phyloP scores from a whole-genome alignment of 2,329 filamentous ascomycete genomes.

The Scorias spongiosa region DNA sequence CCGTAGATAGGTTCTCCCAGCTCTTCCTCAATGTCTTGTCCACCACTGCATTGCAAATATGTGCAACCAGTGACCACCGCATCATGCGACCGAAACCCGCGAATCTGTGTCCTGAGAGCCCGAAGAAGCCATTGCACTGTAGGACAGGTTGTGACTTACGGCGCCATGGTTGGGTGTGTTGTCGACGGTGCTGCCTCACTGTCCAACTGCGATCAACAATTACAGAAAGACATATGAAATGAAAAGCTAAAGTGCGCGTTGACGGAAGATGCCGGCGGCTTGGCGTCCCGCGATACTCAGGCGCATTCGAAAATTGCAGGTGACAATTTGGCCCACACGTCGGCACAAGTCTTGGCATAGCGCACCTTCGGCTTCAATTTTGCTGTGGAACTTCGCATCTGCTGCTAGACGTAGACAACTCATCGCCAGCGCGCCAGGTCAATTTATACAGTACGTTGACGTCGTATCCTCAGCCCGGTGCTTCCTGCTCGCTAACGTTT shows the following conservation, averaged over 20 bases:
- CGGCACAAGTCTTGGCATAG: neutral
- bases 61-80: too few relatives aligned
- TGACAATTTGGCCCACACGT: neutral
- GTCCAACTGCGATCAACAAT: constrained; percentile 1
- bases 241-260: neutral
- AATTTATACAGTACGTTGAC: neutral
- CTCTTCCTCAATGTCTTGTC: too few relatives aligned
- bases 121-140: neutral
- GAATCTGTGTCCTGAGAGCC: neutral
- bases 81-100: too few relatives aligned
- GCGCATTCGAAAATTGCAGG: neutral
- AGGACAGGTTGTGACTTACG: constrained; percentile 10
- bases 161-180: constrained; percentile 26
- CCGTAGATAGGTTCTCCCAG: too few relatives aligned
- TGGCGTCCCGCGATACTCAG: neutral
- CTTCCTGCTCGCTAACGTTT: too few relatives aligned
- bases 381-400: neutral
- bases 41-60: too few relatives aligned
- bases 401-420: neutral
- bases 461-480: too few relatives aligned
- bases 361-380: neutral
- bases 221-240: neutral
- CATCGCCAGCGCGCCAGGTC: neutral
- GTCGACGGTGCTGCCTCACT: constrained; percentile 8
- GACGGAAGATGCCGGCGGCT: neutral